phyloP scores from a whole-genome alignment of 805 yeast genomes.

The Limtongozyma cylindracea region DNA sequence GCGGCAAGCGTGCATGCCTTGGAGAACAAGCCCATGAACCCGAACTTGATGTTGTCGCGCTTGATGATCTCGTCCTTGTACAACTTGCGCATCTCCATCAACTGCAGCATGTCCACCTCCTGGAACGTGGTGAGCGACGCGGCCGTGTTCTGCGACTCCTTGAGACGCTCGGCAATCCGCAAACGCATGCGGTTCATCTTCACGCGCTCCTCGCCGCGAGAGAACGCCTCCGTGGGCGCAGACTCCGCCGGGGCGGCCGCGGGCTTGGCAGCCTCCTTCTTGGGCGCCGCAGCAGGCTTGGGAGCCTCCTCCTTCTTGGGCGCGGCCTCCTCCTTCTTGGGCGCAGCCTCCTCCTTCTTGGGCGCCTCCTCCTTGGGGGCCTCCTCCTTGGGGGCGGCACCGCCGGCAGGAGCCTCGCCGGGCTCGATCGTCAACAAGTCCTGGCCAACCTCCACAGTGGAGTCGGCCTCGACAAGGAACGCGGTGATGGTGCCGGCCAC shows the following conservation, averaged over 20 bases:
- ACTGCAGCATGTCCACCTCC: conserved; percentile 87
- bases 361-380: conserved; percentile 7
- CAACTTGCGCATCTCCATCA: conserved; percentile 83
- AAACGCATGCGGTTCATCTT: conserved; percentile 99
- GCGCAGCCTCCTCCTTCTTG: conserved; percentile 2
- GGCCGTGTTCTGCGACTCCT: conserved; percentile 97
- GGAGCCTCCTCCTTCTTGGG: conserved; percentile 11
- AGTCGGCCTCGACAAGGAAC: conserved; percentile 61
- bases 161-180: conserved; percentile 95
- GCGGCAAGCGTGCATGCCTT: conserved; percentile 84
- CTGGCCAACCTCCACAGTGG: conserved; percentile 91
- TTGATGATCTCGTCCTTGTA: conserved; percentile 93
- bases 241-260: conserved; percentile 3
- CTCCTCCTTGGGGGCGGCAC: conserved; percentile 4
- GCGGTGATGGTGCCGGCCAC: conserved; percentile 75
- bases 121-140: conserved; percentile 95
- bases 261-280: conserved; percentile 2
- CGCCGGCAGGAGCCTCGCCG: conserved; percentile 10
- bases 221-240: conserved; percentile 20
- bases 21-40: conserved; percentile 97
- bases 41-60: conserved; percentile 83
- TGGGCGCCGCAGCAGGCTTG: conserved; percentile 3
- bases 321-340: conserved; percentile 4
- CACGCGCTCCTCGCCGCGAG: conserved; percentile 75
- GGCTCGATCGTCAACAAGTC: conserved; percentile 73